Evolutionary conservation across 2,329 filamentous ascomycete species (phyloP), one percentile per base, ranked within the genome.

Genomic region (Epichloe sylvatica): DNA sequence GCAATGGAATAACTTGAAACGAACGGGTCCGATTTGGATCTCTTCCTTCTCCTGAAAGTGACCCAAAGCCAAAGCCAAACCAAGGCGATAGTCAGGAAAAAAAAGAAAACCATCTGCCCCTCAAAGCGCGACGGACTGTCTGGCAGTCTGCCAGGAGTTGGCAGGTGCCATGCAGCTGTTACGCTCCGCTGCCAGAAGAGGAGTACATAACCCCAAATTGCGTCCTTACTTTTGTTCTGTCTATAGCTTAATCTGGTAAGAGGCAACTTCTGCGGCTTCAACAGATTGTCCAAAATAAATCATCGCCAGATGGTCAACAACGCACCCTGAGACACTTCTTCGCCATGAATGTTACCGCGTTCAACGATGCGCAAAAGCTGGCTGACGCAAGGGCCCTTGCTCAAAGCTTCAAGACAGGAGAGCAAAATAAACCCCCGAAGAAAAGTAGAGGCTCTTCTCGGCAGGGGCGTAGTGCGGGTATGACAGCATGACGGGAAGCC

Each of bases 301-400:
- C 4, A 46, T 13, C 37, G 21, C 13, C 11, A 15, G 23, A 36
- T n/a, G 5, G 12, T 34, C 25, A 19, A n/a, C 12, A 30, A 25
- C 9, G 17, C 45, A 15, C 11, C 38, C 13, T 11, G 9, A 11
- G 12, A 7, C 15, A 21, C 1, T 15, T 36, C 15, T n/a, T 21
- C 15, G 49, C 25, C 41, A 59, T 56, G 57, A 50, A 47, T 19
- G 43, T 50, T 21, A 13, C 51, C 2, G 55, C 53, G 1, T 65
- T 53, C 33, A 54, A 54, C 8, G 59, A 66, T 21, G 23, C 52
- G 0, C 53, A 55, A 8, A 64, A 56, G 37, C 46, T 66, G 2
- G 53, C 51, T 13, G 63, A 54, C 9, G 64, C 64, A 13, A 50
- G 51, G 15, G 61, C 55, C 5, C 57, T 66, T 12, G 57, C 56